Base-by-base conservation (phyloP, 306 rosid genomes). In the Cucurbita pepo region DNA sequence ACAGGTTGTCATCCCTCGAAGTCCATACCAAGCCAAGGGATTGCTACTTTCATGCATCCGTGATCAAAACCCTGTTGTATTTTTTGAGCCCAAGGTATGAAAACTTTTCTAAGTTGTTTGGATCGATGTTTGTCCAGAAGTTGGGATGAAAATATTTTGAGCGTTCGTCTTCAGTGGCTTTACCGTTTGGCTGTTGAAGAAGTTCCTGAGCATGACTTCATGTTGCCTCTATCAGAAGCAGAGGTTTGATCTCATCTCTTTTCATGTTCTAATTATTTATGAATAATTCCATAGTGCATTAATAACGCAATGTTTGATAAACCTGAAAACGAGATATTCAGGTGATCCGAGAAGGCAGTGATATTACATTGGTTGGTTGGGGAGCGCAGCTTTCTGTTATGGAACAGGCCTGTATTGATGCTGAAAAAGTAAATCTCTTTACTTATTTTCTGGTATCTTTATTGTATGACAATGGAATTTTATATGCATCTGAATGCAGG, bases 361-460 rank as follows among this genome's bases (percentile, higher is more conserved):
- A 94, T 79, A 88, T 94, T 71, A 94, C 99, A 66, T 96, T 94
- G 64, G 91, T 94, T 72, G 99, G 99, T 65, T 94, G 99, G 99
- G 99, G 99, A 75, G 97, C 97, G 58, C 97, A 94, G 61, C 84
- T 94, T 81, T 77, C 97, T 64, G 34, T 84, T 61, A 86, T 94
- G 96, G 96, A 91, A 84, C 92, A 94, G 80, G 99, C 97, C 72
- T 94, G 99, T 79, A 74, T 84, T 55, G 96, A 94, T 71, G 99
- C 99, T 18, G 92, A 86, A 78, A 86, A 89, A 54, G 99, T 88
- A 82, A 72, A 85, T 71, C 73, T 45, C 45, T 77, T 54, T 61
- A 53, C 48, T 22, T 60, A 19, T 48, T 36, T 15, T 52, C 18
- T 52, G 7, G 56, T 52, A 52, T 52, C 56, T 52, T 0, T 52